Evolutionary conservation across 2,329 filamentous ascomycete genomes (phyloP), one percentile per base, ranked within the genome.

Genomic region (Raffaelea deltoideospora): DNA sequence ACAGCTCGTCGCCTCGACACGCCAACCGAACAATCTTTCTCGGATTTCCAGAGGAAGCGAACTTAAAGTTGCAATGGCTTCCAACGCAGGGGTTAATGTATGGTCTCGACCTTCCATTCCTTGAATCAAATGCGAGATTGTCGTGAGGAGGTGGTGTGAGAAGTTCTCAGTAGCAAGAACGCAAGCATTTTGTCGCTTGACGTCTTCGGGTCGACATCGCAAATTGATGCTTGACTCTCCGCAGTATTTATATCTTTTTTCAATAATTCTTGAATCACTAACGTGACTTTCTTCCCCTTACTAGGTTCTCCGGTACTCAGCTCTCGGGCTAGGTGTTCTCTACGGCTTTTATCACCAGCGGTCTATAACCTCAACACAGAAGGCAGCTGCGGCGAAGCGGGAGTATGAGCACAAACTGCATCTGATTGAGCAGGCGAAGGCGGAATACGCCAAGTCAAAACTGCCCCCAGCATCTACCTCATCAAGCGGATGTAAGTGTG

Each of bases 291-390:
- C 11, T 28, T 28, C 26, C 11, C 26, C 11, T 28, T n/a, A n/a
- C 9, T 61, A 98, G 90, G 88, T 98, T 61, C 75, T 96, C 61
- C 87, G 90, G 65, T 98, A 88, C 73, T 88, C 86, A 56, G 87
- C 87, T 57, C 82, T 98, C 49, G 82, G 78, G 55, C 69, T 85
- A 54, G 90, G 90, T 58, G 67, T 96, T 57, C 79, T 94, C 65
- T 98, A 98, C 69, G 90, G 90, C 60, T 76, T 94, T 68, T 83
- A 79, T 63, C 88, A 94, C 69, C 90, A 98, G 68, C 70, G 79
- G 55, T 72, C 75, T 44, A 79, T 98, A 60, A 78, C 65, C 49
- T 61, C 81, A 39, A 61, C 72, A 52, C 76, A 86, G 54, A 81
- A 77, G 63, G 63, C 71, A 43, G 68, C 76, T 48, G 73, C 78